Percentiles rank a stretch among this genome's conserved stretches.
phyloP scores from a whole-genome alignment of 139 green algal genomes.

The Mesotaenium endlicherianum region DNA sequence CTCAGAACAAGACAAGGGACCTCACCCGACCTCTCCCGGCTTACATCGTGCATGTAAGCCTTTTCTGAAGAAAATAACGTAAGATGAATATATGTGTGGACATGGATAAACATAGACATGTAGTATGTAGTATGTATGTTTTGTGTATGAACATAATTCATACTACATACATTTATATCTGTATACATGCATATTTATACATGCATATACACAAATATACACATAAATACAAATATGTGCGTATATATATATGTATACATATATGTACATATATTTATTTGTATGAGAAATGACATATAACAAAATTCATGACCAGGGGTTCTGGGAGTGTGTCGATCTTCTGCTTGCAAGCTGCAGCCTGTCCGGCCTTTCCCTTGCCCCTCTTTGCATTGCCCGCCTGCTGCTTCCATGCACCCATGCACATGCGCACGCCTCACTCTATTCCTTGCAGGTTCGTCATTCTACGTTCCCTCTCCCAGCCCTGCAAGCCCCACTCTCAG shows the following conservation, averaged over 20 bases:
- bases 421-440: background rate
- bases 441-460: no score
- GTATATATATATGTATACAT: background rate
- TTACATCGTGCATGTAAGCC: background rate
- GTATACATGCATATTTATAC: constrained; percentile 12
- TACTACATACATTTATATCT: constrained; percentile 1
- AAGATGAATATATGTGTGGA: background rate
- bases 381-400: background rate
- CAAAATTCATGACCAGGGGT: background rate
- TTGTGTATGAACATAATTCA: background rate
- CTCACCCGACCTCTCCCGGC: background rate
- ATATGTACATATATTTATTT: background rate
- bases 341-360: background rate
- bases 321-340: no score
- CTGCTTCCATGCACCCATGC: background rate
- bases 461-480: no score
- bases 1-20: background rate
- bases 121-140: background rate
- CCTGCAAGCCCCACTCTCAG: no score
- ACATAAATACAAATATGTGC: background rate
- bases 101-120: background rate
- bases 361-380: background rate
- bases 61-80: background rate
- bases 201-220: background rate
- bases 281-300: background rate